Evolutionary conservation across 2,329 filamentous ascomycete genomes (phyloP).

Genomic region (Coleophoma cylindrospora): DNA sequence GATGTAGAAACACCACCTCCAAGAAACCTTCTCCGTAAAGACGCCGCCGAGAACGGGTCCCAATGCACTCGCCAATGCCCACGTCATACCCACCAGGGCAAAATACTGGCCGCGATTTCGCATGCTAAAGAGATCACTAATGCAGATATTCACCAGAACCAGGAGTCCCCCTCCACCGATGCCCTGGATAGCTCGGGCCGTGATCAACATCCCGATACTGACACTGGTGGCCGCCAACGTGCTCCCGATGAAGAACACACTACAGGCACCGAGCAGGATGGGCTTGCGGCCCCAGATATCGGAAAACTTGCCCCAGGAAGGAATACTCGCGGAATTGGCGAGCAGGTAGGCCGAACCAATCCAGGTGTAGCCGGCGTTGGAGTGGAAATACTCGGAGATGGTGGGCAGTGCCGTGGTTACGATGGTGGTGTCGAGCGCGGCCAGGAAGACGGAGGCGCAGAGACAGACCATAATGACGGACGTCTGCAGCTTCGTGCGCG

Average conservation of each 20-base stretch:
- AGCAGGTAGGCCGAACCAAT: slow-evolving; percentile 71
- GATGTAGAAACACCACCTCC: slow-evolving; percentile 49
- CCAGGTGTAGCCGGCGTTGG: slow-evolving; percentile 59
- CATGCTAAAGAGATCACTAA: slow-evolving; percentile 49
- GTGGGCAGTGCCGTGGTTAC: slow-evolving; percentile 58
- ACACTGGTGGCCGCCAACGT: slow-evolving; percentile 41
- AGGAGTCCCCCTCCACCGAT: slow-evolving; percentile 46
- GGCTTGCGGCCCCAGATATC: slow-evolving; percentile 56
- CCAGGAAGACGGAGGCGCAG: slow-evolving; percentile 26
- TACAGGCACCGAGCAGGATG: slow-evolving; percentile 40
- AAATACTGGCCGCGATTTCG: slow-evolving; percentile 43
- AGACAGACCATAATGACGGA: slow-evolving; percentile 25
- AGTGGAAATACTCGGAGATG: slow-evolving; percentile 48
- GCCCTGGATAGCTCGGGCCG: slow-evolving; percentile 42
- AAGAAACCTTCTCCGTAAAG: slow-evolving; percentile 56
- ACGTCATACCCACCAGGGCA: slow-evolving; percentile 60
- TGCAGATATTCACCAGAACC: slow-evolving; percentile 47
- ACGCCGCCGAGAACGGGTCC: slow-evolving; percentile 63
- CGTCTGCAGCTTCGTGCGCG: slow-evolving; percentile 24
- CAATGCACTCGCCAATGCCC: slow-evolving; percentile 61
- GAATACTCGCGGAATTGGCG: slow-evolving; percentile 59
- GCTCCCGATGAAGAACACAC: slow-evolving; percentile 47
- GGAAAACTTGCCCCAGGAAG: slow-evolving; percentile 58
- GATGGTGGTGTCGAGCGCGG: slow-evolving; percentile 40
- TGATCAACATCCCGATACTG: slow-evolving; percentile 42